Conservation (phyloP, 805 yeast genomes). For the Lipomyces kockii region DNA sequence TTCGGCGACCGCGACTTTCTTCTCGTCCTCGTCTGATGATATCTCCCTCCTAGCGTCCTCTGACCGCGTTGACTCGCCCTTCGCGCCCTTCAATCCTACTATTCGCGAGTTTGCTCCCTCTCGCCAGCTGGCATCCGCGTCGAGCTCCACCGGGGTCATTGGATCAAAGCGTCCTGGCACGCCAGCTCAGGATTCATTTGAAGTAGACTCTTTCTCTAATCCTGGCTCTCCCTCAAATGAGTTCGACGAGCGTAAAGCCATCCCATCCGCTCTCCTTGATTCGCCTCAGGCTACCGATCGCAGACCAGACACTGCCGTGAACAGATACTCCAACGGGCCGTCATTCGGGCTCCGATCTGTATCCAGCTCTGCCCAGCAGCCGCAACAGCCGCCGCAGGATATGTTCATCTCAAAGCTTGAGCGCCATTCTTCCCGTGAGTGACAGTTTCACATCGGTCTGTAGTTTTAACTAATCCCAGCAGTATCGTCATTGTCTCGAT, state of each 20-base stretch:
- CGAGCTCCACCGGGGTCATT: neutral
- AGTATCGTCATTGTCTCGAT: neutral
- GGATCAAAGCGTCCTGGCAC: conserved; percentile 7
- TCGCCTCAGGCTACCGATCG: conserved; percentile 26
- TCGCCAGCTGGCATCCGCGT: neutral
- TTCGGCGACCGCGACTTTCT: neutral
- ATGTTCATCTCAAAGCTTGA: conserved; percentile 2
- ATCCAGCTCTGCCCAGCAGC: conserved; percentile 5
- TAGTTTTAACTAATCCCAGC: neutral
- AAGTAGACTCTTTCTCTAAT: conserved; percentile 1
- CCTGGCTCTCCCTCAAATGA: conserved; percentile 20
- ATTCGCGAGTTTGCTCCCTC: conserved; percentile 6
- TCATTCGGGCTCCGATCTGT: conserved; percentile 7
- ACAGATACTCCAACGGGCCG: neutral
- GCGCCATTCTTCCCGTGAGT: conserved; percentile 6
- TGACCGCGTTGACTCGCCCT: neutral
- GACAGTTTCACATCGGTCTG: neutral
- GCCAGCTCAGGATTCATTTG: neutral
- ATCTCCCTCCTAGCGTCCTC: neutral
- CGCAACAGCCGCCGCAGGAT: conserved; percentile 6
- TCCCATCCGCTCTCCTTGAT: conserved; percentile 36
- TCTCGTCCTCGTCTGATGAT: conserved; percentile 1
- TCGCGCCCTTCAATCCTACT: conserved; percentile 5
- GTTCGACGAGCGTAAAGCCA: conserved; percentile 34
- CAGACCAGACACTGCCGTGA: conserved; percentile 8